Percentiles rank a stretch among this genome's conserved stretches.
Evolutionary conservation across 306 rosid species (phyloP).

Genomic region (Cucumis hystrix): DNA sequence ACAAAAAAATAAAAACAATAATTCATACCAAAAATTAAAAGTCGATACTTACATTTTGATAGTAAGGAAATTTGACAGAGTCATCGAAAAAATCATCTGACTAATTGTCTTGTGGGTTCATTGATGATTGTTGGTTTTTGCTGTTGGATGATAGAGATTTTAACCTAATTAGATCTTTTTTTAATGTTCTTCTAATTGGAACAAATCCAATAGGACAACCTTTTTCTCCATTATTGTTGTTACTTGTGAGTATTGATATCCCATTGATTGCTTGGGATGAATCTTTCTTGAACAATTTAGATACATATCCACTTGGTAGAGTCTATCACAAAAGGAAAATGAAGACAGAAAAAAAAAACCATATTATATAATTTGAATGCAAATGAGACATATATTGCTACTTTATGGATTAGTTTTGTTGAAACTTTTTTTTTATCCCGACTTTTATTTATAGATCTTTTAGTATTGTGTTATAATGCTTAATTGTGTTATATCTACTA

Average conservation of each 20-base stretch:
- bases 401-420: no score
- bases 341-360: no score
- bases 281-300: neutral
- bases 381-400: no score
- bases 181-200: conserved; percentile 12
- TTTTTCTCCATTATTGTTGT: neutral
- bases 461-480: no score
- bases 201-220: neutral
- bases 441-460: no score
- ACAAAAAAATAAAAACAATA: neutral
- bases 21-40: neutral
- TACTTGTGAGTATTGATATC: neutral
- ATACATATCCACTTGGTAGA: neutral
- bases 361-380: no score
- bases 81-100: no score
- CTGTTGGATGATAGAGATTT: neutral
- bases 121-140: neutral
- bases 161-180: neutral
- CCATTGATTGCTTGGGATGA: neutral
- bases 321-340: neutral
- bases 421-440: no score
- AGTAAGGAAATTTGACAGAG: neutral
- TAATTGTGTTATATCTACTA: no score
- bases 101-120: neutral
- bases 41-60: neutral